Percentiles rank a stretch among this genome's conserved stretches.
These are phyloP conservation scores for Niveomyces coronatus DNA, from an alignment of 2,329 filamentous ascomycete genomes.

Conservation along the genomic window DNA sequence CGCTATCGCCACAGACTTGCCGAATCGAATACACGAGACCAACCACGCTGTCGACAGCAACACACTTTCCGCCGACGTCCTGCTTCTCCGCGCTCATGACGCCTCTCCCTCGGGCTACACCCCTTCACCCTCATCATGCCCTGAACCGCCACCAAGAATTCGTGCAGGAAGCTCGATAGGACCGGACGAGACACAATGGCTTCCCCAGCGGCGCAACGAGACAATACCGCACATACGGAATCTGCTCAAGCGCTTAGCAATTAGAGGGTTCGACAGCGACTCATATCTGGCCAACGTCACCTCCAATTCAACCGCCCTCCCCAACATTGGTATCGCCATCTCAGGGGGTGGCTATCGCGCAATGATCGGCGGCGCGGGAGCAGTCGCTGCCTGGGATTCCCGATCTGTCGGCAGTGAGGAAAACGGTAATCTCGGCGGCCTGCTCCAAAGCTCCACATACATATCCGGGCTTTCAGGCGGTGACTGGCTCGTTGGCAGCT, in stretches of 20 bases:
- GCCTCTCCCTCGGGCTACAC: constrained; percentile 7
- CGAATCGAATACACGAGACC: neutral
- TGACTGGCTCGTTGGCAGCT: constrained; percentile 63
- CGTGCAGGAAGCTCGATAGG: constrained; percentile 5
- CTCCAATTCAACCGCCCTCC: constrained; percentile 49
- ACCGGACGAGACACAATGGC: constrained; percentile 38
- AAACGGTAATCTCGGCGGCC: constrained; percentile 45
- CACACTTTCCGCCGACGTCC: neutral
- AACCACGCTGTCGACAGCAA: constrained; percentile 1
- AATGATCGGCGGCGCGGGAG: constrained; percentile 65
- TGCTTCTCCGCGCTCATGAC: constrained; percentile 4
- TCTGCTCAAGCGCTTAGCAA: constrained; percentile 57
- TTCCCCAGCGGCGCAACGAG: constrained; percentile 53
- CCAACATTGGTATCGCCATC: constrained; percentile 56
- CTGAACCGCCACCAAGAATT: constrained; percentile 6
- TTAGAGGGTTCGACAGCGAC: constrained; percentile 58
- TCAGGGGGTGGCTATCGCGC: constrained; percentile 75
- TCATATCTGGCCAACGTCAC: constrained; percentile 54
- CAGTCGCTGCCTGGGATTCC: constrained; percentile 61
- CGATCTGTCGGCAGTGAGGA: constrained; percentile 50
- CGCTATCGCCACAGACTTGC: neutral
- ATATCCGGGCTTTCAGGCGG: constrained; percentile 65
- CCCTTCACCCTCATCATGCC: constrained; percentile 2
- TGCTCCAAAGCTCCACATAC: constrained; percentile 68
- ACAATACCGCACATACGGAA: constrained; percentile 60